A percentile compares a stretch with the other conserved stretches of the same genome.
phyloP scores from a whole-genome alignment of 116 monocot species.

The Papilionanthe hybrid region DNA sequence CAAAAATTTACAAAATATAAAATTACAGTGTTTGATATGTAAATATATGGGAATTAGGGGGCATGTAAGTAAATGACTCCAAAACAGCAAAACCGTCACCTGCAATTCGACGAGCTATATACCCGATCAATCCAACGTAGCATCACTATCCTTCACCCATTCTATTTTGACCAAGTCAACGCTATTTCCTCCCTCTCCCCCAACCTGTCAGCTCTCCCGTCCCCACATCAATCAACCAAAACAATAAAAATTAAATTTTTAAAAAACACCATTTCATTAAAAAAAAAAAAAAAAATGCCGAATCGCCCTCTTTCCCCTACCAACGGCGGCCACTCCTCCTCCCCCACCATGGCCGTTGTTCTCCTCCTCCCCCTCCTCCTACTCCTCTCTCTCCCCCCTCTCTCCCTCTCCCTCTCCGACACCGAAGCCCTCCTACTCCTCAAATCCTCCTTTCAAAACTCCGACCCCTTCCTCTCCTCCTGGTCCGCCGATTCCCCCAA shows the following conservation, averaged over 20 bases:
- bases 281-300: not conserved
- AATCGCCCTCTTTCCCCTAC: too few relatives aligned
- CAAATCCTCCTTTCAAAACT: constrained; percentile 7
- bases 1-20: too few relatives aligned
- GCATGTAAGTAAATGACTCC: too few relatives aligned
- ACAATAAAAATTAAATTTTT: not conserved
- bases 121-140: not conserved
- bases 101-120: not conserved
- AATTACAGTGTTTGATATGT: too few relatives aligned
- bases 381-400: constrained; percentile 3
- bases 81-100: not conserved
- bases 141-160: not conserved
- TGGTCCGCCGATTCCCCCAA: not conserved
- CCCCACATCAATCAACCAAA: not conserved
- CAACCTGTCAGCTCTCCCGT: too few relatives aligned
- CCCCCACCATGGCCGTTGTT: constrained; percentile 17
- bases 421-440: constrained; percentile 10
- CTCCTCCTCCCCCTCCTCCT: not conserved
- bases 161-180: not conserved
- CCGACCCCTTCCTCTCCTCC: constrained; percentile 2
- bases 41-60: too few relatives aligned
- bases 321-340: constrained; percentile 10
- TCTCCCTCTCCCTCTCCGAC: not conserved
- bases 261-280: not conserved
- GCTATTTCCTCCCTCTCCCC: not conserved